Conservation (phyloP, 1,139 yeast species). For the Geotrichum phurueaensis region DNA sequence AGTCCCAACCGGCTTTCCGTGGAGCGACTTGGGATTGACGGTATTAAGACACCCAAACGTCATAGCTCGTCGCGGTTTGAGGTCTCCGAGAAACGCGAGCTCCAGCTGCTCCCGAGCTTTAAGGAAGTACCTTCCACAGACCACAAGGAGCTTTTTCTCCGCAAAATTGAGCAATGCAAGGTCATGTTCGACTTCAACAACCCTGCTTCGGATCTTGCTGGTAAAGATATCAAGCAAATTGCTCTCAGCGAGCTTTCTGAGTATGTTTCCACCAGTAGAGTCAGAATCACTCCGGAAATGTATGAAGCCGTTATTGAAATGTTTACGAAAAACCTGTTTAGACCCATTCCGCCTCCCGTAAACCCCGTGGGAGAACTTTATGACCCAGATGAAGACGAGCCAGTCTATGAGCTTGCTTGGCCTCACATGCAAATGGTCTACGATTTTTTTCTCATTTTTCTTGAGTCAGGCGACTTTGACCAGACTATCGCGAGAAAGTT, state of each 20-base stretch:
- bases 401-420: conserved; percentile 95
- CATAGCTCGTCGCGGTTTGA: conserved; percentile 93
- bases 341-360: conserved; percentile 98
- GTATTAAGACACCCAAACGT: conserved; percentile 78
- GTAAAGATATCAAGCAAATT: conserved; percentile 83
- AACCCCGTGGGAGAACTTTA: conserved; percentile 93
- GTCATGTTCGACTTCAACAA: conserved; percentile 90
- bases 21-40: conserved; percentile 46
- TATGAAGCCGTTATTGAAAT: conserved; percentile 80
- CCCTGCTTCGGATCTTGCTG: conserved; percentile 85
- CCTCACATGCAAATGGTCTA: conserved; percentile 97
- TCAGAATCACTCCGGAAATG: conserved; percentile 86
- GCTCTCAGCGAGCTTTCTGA: conserved; percentile 86
- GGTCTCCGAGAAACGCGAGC: conserved; percentile 61
- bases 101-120: conserved; percentile 77
- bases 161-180: conserved; percentile 91
- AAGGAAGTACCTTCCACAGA: conserved; percentile 88
- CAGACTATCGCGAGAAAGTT: conserved; percentile 89
- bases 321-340: conserved; percentile 82
- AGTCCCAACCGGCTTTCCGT: conserved; percentile 28
- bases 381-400: conserved; percentile 99
- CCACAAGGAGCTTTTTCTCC: conserved; percentile 72
- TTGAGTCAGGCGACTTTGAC: conserved; percentile 91
- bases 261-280: conserved; percentile 68
- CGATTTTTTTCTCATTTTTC: conserved; percentile 85